A percentile compares a stretch with the other conserved stretches of the same genome.
Conservation (phyloP, 2,329 filamentous ascomycete genomes). For the Pseudocercospora fijiensis region DNA sequence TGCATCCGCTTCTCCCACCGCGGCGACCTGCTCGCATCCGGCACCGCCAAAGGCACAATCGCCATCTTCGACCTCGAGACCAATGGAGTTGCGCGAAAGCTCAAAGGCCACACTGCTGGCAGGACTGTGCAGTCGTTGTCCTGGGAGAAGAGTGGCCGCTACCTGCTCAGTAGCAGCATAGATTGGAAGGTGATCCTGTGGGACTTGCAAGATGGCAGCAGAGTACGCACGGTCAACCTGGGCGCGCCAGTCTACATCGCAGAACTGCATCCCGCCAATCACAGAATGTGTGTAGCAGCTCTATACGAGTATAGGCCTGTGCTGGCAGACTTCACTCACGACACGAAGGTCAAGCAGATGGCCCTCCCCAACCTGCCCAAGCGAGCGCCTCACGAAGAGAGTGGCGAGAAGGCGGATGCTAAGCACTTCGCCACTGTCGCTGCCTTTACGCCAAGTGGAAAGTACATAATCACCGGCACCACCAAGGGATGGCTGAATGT, state of each 20-base stretch:
- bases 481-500: conserved; percentile 97
- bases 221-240: conserved; percentile 83
- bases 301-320: conserved; percentile 91
- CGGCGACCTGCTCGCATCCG: conserved; percentile 91
- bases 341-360: conserved; percentile 62
- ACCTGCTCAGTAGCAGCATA: conserved; percentile 87
- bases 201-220: conserved; percentile 74
- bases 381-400: conserved; percentile 66
- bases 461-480: conserved; percentile 88
- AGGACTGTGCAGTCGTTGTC: conserved; percentile 91
- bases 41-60: conserved; percentile 85
- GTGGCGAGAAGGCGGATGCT: conserved; percentile 85
- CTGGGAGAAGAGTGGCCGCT: conserved; percentile 90
- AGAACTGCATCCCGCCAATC: conserved; percentile 87
- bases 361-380: conserved; percentile 79
- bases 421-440: conserved; percentile 94
- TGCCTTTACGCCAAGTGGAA: conserved; percentile 79
- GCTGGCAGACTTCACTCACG: conserved; percentile 64
- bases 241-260: conserved; percentile 93
- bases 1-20: conserved; percentile 85
- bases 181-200: conserved; percentile 96
- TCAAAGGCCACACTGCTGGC: conserved; percentile 74
- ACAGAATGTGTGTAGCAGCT: conserved; percentile 82
- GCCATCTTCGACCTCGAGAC: conserved; percentile 98
- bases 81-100: conserved; percentile 90